Base-by-base conservation (phyloP, 2,329 filamentous ascomycete species). In the Curvularia sp. region DNA sequence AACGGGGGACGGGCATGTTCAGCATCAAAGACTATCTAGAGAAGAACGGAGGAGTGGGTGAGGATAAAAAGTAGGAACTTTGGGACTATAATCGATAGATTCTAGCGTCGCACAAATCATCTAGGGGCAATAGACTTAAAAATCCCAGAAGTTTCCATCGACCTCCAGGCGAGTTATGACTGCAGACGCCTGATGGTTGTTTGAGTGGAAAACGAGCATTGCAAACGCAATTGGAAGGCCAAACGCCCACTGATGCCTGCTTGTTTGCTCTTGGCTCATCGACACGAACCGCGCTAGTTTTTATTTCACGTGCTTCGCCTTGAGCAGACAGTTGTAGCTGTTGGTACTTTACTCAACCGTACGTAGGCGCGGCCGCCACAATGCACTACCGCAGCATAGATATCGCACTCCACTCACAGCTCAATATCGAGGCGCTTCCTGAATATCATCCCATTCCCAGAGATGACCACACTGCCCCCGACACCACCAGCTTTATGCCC, bases 11-110 rank as follows among this genome's bases (percentile, higher is more conserved):
- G 64, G 95, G 92, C 9, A 84, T 97, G 73, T 81, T 97, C 42
- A 97, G 91, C 77, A 84, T 99, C 62, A 96, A 95, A 77, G 93
- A 98, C 76, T 82, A 97, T 18, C 75, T 91, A 20, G 87, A 84
- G 56, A 70, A 73, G 52, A 57, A 86, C 73, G 62, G 76, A 80
- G 68, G 71, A 48, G 60, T 55, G 15, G 61, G 53, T 1, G 54
- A 63, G 5, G 66, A 57, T 7, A 55, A 66, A 26, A 52, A 67
- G 24, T 65, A 61, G 20, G 12, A 20, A 31, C 10, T 4, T 26
- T 2, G 9, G 35, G 4, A 31, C 15, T 24, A 10, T 5, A 13
- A n/a, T 18, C 35, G 12, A 31, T 47, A 24, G n/a, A 48, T 48
- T 22, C 7, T 4, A 22, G 9, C 18, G 22, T 48, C 10, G 12